Percentiles rank a stretch among this genome's conserved stretches.
Conservation (phyloP, 192 early-diverging fungal genomes). For the Powellomyces hirtus region DNA sequence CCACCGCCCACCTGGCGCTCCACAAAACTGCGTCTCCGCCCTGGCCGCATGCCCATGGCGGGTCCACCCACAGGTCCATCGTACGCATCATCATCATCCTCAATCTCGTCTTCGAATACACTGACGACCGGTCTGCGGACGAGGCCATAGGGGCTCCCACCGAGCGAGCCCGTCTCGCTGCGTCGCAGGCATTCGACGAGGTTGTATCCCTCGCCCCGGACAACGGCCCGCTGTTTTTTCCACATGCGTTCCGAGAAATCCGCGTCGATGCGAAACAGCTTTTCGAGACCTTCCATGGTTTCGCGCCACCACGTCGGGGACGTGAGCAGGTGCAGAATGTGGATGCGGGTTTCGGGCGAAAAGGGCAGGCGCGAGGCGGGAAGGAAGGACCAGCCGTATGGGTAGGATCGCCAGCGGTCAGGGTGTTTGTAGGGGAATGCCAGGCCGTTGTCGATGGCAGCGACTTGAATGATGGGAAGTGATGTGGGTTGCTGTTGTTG, state of each 20-base stretch:
- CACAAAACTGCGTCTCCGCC: constrained; percentile 26
- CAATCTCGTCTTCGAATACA: constrained; percentile 46
- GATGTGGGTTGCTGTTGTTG: not conserved
- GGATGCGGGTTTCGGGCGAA: constrained; percentile 62
- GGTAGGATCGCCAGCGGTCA: constrained; percentile 82
- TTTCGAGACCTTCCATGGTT: constrained; percentile 64
- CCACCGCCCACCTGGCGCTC: constrained; percentile 15
- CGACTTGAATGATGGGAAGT: constrained; percentile 60
- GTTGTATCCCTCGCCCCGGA: constrained; percentile 86
- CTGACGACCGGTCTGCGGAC: constrained; percentile 46
- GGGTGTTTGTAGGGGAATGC: constrained; percentile 93
- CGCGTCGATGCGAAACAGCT: constrained; percentile 67
- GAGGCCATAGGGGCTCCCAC: constrained; percentile 41
- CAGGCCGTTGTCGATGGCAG: constrained; percentile 92
- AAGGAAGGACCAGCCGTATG: constrained; percentile 85
- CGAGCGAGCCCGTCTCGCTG: constrained; percentile 36
- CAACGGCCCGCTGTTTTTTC: constrained; percentile 73
- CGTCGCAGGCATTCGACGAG: constrained; percentile 67
- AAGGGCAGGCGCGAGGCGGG: constrained; percentile 69
- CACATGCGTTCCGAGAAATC: constrained; percentile 84
- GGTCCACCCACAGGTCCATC: constrained; percentile 18
- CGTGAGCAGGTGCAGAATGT: constrained; percentile 66
- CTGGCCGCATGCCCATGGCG: constrained; percentile 17
- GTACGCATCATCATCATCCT: constrained; percentile 29
- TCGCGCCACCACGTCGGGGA: constrained; percentile 76